phyloP scores from a whole-genome alignment of 192 early-diverging fungal genomes.

The Entomortierella parvispora region DNA sequence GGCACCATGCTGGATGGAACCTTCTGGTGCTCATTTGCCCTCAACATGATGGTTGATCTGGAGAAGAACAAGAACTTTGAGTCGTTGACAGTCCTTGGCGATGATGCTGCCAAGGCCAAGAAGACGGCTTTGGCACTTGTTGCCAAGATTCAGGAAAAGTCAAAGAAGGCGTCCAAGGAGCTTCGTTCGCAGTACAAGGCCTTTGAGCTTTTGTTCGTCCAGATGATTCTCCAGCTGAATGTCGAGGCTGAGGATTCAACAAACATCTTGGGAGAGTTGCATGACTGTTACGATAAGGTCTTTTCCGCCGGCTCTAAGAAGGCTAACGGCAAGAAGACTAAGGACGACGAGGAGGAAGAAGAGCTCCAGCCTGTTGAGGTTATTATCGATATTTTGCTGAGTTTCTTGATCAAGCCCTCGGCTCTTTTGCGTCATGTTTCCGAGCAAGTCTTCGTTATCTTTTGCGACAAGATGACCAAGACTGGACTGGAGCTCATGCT shows the following conservation, averaged over 20 bases:
- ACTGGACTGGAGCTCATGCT: constrained; percentile 73
- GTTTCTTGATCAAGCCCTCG: constrained; percentile 88
- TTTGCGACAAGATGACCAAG: constrained; percentile 79
- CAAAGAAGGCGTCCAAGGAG: constrained; percentile 45
- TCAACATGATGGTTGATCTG: constrained; percentile 59
- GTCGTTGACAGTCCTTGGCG: constrained; percentile 34
- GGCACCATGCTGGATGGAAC: constrained; percentile 68
- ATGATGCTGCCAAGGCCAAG: constrained; percentile 54
- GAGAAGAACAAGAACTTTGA: constrained; percentile 54
- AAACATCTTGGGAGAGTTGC: constrained; percentile 74
- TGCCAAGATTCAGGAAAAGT: constrained; percentile 50
- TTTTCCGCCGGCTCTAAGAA: constrained; percentile 58
- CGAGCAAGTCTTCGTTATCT: constrained; percentile 86
- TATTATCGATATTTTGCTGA: constrained; percentile 90
- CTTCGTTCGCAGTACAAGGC: constrained; percentile 67
- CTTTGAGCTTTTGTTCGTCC: constrained; percentile 79
- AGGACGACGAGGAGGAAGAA: constrained; percentile 62
- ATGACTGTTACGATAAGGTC: constrained; percentile 78
- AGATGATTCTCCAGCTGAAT: constrained; percentile 72
- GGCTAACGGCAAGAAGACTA: constrained; percentile 57
- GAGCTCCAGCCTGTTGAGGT: constrained; percentile 90
- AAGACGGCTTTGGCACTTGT: constrained; percentile 53
- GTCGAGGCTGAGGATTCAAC: constrained; percentile 72
- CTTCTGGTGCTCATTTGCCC: constrained; percentile 68
- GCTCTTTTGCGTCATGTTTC: constrained; percentile 77